Conservation (phyloP, 1,284 basidiomycete species). For the Trichosporon asahii region DNA sequence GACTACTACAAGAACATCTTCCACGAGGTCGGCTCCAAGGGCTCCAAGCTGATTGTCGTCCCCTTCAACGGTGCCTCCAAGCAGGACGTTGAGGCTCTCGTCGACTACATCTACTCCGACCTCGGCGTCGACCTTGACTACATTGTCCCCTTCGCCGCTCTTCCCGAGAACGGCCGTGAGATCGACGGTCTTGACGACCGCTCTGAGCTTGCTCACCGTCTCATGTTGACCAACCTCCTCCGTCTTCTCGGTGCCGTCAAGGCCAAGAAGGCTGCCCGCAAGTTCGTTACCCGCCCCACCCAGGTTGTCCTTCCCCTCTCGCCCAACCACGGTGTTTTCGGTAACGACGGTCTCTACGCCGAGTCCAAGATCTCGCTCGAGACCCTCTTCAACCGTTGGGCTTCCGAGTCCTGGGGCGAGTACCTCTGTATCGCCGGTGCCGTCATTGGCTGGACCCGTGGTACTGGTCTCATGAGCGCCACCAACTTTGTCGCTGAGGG, state of each 20-base stretch:
- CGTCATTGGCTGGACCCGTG: constrained; percentile 97
- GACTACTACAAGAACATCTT: constrained; percentile 99
- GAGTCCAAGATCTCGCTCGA: constrained; percentile 98
- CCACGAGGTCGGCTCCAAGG: constrained; percentile 90
- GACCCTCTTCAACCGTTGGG: constrained; percentile 97
- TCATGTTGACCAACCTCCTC: constrained; percentile 90
- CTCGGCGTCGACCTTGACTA: constrained; percentile 95
- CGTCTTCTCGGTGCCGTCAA: constrained; percentile 95
- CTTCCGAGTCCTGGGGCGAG: constrained; percentile 97
- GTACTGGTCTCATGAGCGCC: constrained; percentile 95
- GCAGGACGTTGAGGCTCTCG: constrained; percentile 93
- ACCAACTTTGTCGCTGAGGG: constrained; percentile 94
- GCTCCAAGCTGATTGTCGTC: constrained; percentile 92
- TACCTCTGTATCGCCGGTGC: constrained; percentile 97
- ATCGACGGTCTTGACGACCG: constrained; percentile 96
- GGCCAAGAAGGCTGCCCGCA: constrained; percentile 91
- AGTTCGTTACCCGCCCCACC: constrained; percentile 95
- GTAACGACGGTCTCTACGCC: constrained; percentile 95
- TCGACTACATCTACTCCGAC: constrained; percentile 96
- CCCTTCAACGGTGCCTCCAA: constrained; percentile 96
- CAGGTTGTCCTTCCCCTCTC: constrained; percentile 96
- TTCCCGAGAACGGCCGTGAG: constrained; percentile 96
- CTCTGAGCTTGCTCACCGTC: constrained; percentile 95
- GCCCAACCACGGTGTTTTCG: constrained; percentile 96
- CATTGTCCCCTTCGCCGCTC: constrained; percentile 95